Conservation (phyloP, 108 stramenopile genomes). For the Conticribra guillardii region DNA sequence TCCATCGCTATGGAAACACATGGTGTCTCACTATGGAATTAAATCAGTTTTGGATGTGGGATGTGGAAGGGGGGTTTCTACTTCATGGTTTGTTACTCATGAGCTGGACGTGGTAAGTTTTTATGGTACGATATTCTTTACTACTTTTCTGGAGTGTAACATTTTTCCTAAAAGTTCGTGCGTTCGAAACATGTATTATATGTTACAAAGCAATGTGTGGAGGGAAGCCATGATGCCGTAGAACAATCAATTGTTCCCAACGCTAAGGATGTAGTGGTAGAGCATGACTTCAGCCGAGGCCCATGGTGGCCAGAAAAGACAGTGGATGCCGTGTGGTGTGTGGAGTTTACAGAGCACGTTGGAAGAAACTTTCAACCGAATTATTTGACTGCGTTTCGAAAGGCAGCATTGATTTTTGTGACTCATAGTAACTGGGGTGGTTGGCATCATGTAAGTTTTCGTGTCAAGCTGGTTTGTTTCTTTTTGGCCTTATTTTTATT, state of each 20-base stretch:
- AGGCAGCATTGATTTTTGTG: conserved; percentile 84
- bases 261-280: conserved; percentile 47
- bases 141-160: too few relatives aligned
- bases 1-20: conserved; percentile 51
- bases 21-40: conserved; percentile 54
- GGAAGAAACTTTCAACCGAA: conserved; percentile 77
- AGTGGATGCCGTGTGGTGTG: conserved; percentile 81
- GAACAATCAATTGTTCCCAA: conserved; percentile 60
- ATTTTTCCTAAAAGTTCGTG: too few relatives aligned
- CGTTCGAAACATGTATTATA: neutral
- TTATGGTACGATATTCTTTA: too few relatives aligned
- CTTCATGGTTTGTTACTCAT: conserved; percentile 65
- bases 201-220: conserved; percentile 31
- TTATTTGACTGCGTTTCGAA: conserved; percentile 76
- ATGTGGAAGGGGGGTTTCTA: conserved; percentile 71
- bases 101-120: conserved; percentile 38
- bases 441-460: conserved; percentile 77
- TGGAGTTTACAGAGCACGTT: conserved; percentile 73
- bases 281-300: conserved; percentile 76
- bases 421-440: conserved; percentile 69
- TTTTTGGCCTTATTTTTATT: too few relatives aligned
- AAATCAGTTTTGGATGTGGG: conserved; percentile 76
- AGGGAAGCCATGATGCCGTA: conserved; percentile 72
- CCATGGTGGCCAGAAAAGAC: conserved; percentile 88
- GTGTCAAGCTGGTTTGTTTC: too few relatives aligned